Conservation (phyloP, 208 protist genomes). For the Porcisia hertigi region DNA sequence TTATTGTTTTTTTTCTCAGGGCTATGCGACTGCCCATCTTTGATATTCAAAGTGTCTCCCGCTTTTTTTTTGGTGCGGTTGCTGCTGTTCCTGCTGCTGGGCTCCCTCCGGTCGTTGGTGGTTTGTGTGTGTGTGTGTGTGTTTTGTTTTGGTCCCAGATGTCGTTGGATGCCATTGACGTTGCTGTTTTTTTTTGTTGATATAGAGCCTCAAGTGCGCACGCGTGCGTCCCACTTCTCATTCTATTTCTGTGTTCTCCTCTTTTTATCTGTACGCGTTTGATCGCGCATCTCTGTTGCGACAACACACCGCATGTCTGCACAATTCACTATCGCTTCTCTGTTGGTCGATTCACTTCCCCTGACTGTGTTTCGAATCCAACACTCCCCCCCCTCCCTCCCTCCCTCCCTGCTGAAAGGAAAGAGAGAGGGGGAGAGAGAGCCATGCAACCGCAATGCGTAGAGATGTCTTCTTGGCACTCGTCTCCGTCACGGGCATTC, state of each 20-base stretch:
- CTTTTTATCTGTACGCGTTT: background rate
- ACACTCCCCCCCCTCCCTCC: too few species aligned
- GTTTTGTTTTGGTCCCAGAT: background rate
- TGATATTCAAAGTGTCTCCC: background rate
- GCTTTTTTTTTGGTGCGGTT: background rate
- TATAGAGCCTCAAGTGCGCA: background rate
- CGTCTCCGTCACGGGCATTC: background rate
- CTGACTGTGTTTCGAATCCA: too few species aligned
- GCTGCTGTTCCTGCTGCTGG: conserved; percentile 3
- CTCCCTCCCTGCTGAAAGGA: too few species aligned
- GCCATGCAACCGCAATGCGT: background rate
- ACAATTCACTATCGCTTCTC: too few species aligned
- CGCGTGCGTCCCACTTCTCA: background rate
- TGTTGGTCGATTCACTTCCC: too few species aligned
- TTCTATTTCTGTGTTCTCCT: background rate
- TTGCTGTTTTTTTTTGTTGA: background rate
- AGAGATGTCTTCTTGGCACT: background rate
- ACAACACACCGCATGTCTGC: too few species aligned
- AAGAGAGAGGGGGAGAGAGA: background rate
- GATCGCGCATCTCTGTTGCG: too few species aligned
- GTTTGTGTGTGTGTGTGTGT: background rate
- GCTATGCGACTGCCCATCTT: background rate
- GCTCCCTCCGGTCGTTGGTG: background rate
- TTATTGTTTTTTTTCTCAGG: background rate
- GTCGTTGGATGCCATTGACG: background rate